Evolutionary conservation across 495 filamentous ascomycete species (phyloP).

Genomic region (Massariosphaeria phaeospora): DNA sequence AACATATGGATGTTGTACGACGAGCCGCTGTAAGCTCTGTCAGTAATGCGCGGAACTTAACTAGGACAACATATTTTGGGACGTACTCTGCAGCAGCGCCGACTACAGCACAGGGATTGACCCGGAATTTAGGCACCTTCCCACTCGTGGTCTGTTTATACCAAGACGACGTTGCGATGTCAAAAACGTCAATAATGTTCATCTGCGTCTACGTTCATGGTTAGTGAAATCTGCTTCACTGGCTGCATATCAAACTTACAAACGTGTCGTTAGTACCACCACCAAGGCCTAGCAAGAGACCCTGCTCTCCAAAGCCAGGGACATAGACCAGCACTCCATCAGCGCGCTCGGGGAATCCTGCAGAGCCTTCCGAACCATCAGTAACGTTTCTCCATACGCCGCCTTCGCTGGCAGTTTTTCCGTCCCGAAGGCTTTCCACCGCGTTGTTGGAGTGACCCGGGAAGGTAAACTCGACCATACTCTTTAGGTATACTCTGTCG

Average conservation of each 20-base stretch:
- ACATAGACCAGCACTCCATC: conserved; percentile 67
- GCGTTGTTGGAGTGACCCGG: conserved; percentile 58
- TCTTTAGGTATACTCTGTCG: conserved; percentile 63
- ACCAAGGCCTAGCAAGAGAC: conserved; percentile 64
- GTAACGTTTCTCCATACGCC: conserved; percentile 68
- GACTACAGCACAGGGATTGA: conserved; percentile 69
- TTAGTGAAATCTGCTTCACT: no score
- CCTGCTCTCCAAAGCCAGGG: conserved; percentile 64
- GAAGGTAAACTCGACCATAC: conserved; percentile 68
- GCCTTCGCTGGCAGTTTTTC: conserved; percentile 48
- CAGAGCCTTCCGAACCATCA: conserved; percentile 57
- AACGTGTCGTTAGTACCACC: conserved; percentile 62
- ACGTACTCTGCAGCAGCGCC: conserved; percentile 54
- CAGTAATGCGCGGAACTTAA: neutral
- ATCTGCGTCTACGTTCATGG: conserved; percentile 58
- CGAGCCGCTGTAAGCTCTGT: conserved; percentile 49
- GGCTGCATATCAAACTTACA: no score
- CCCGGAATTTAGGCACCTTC: conserved; percentile 56
- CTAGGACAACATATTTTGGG: neutral
- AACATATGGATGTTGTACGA: conserved; percentile 72
- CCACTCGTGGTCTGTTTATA: conserved; percentile 69
- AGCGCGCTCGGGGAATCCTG: conserved; percentile 63
- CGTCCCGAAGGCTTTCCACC: conserved; percentile 47
- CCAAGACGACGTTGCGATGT: conserved; percentile 71
- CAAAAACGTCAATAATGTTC: conserved; percentile 69